Evolutionary conservation across 1,284 basidiomycete species (phyloP), one percentile per base, ranked within the genome.

Genomic region (Sanghuangporus sanghuang): DNA sequence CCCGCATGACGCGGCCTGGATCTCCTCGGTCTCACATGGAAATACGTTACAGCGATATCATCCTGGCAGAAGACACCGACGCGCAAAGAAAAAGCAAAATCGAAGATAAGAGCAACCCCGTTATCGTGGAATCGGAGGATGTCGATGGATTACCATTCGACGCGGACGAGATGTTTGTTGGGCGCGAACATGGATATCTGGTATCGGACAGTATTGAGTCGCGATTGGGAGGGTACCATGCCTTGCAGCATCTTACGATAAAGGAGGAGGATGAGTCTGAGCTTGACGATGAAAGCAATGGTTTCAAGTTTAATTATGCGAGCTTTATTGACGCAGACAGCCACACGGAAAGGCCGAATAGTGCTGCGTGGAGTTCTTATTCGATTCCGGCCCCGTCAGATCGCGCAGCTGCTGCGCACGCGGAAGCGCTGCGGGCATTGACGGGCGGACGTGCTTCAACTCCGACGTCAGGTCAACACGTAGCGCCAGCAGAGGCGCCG

Each of bases 231-330:
- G 36, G 40, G 14, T 38, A 36, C 18, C 55, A 56, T 40, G 42
- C 61, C 8, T 36, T 65, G 27, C 64, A 65, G 32, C 55, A 65
- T 49, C 36, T 65, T 27, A 66, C 59, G 18, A 66, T 66, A 18
- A 40, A 61, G 32, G 65, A 66, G 53, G 65, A 66, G 49, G 65
- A 66, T 52, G 64, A 65, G 50, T 42, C 23, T 2, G 64, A 61
- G 32, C 14, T 36, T 27, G 62, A 53, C 6, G 38, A 48, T 16
- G 36, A 48, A n/a, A 11, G 8, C 7, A 16, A 59, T 18, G 59
- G 40, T 11, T 57, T 35, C 14, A 46, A 38, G 6, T 57, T 39
- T 14, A 57, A 57, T 6, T 39, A 53, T 23, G 21, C 49, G 6
- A 16, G 21, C 18, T n/a, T 46, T 1, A n/a, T 32, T 27, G 55